Evolutionary conservation across 768 basidiomycete genomes (phyloP).

Genomic region (Boletus insuetus): DNA sequence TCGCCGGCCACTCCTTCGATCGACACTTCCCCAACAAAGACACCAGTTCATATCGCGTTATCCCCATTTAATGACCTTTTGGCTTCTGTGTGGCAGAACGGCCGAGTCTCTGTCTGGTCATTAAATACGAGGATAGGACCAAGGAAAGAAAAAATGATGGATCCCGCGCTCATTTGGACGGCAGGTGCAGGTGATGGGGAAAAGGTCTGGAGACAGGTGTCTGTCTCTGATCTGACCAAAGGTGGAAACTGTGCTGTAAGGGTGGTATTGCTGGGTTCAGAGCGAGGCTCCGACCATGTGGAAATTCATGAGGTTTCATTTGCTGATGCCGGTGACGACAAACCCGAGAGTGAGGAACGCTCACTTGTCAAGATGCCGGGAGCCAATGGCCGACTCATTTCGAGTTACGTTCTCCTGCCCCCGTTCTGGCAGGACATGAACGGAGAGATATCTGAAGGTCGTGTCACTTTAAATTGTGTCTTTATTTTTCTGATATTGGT

Average conservation of each 20-base stretch:
- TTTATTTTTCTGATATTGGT: slow-evolving; percentile 8
- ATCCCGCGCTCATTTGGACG: slow-evolving; percentile 44
- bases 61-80: slow-evolving; percentile 55
- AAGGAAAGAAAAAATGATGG: slow-evolving; percentile 57
- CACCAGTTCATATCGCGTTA: slow-evolving; percentile 67
- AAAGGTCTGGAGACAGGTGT: slow-evolving; percentile 31
- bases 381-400: slow-evolving; percentile 49
- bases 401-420: slow-evolving; percentile 6
- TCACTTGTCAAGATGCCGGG: slow-evolving; percentile 29
- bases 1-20: slow-evolving; percentile 4
- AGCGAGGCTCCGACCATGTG: slow-evolving; percentile 33
- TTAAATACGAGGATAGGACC: slow-evolving; percentile 60
- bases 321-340: neutral
- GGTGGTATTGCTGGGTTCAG: slow-evolving; percentile 43
- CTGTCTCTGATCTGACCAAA: slow-evolving; percentile 11
- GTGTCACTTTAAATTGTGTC: neutral
- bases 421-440: slow-evolving; percentile 43
- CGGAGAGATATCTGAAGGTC: slow-evolving; percentile 52
- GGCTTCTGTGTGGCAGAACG: slow-evolving; percentile 69
- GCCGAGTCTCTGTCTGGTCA: slow-evolving; percentile 65
- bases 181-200: slow-evolving; percentile 13
- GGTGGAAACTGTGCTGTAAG: slow-evolving; percentile 4
- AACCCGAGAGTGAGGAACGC: slow-evolving; percentile 1
- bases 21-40: slow-evolving; percentile 7
- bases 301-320: slow-evolving; percentile 22